Evolutionary conservation across 2,329 filamentous ascomycete species (phyloP), one percentile per base, ranked within the genome.

Genomic region (Diaporthe australafricana): DNA sequence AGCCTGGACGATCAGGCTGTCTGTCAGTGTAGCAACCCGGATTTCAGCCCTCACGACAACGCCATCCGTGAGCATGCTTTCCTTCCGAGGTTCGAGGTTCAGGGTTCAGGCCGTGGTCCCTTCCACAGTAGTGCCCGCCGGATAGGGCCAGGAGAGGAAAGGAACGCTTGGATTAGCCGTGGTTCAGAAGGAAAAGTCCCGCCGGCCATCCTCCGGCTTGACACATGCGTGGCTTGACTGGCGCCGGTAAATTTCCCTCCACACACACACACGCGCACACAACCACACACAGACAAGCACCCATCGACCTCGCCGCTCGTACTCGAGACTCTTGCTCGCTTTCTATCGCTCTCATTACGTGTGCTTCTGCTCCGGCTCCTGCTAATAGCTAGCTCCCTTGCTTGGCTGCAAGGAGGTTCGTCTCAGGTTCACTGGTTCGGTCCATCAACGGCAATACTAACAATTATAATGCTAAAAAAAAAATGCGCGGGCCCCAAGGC

Each of bases 331-430:
- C n/a, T 17, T 17, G 20, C 17, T 35, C 42, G 42, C 5, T 35
- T 35, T 9, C 32, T 35, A 42, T 48, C 30, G 30, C 30, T 8
- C 8, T 9, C 30, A 25, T 35, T 22, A 40, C 42, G 42, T 48
- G 5, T 32, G 60, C 60, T 48, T 35, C 45, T 30, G 60, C 45
- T 50, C 45, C 57, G 27, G 42, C 42, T 63, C 32, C 60, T 25
- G 30, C 42, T 38, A 65, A n/a, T 32, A 50, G 30, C n/a, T 65
- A 47, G 22, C 11, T 38, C 22, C 60, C 35, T 38, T 25, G 45
- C 60, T 65, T 65, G 60, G 60, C 60, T 50, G 45, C 45, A 50
- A 65, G 60, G 45, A 65, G 60, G 60, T 65, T 50, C 60, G 60
- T 65, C 60, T 65, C 60, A 50, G 60, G 60, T 65, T 50, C 60